Percentiles rank a stretch among this genome's conserved stretches.
These are phyloP conservation scores for Leccinum broughii DNA, from an alignment of 768 basidiomycete genomes.

Conservation along the genomic window DNA sequence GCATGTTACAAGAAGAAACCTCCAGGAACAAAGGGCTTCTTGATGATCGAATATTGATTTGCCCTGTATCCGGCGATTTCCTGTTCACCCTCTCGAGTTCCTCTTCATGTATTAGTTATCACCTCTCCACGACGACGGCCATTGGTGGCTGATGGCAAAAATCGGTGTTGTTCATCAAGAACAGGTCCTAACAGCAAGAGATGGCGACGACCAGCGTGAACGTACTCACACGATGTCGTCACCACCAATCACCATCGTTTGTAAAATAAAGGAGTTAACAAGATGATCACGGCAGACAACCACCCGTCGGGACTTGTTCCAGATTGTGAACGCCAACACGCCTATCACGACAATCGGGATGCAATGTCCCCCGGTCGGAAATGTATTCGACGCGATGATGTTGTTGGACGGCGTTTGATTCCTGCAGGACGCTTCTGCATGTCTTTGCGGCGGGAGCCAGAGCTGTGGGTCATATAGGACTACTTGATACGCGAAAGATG, in stretches of 20 bases:
- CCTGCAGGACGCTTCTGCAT: neutral
- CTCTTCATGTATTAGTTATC: neutral
- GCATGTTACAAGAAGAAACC: neutral
- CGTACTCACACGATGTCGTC: neutral
- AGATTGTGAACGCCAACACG: neutral
- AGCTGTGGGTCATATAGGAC: neutral
- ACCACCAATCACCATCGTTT: neutral
- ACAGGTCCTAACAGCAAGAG: neutral
- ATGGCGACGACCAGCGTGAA: neutral
- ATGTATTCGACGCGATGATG: neutral
- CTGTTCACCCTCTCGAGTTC: neutral
- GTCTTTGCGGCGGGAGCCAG: neutral
- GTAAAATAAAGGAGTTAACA: constrained; percentile 1
- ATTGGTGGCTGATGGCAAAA: neutral
- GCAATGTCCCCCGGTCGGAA: neutral
- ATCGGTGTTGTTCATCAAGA: neutral
- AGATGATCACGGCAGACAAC: neutral
- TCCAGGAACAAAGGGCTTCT: constrained; percentile 4
- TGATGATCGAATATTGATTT: constrained; percentile 11
- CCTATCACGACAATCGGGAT: neutral
- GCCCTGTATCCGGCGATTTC: neutral
- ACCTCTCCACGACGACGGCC: neutral
- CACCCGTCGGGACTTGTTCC: neutral
- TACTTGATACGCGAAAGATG: neutral
- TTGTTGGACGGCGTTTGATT: neutral